phyloP scores from a whole-genome alignment of 768 basidiomycete species.

The Boletus tylopilopsis region DNA sequence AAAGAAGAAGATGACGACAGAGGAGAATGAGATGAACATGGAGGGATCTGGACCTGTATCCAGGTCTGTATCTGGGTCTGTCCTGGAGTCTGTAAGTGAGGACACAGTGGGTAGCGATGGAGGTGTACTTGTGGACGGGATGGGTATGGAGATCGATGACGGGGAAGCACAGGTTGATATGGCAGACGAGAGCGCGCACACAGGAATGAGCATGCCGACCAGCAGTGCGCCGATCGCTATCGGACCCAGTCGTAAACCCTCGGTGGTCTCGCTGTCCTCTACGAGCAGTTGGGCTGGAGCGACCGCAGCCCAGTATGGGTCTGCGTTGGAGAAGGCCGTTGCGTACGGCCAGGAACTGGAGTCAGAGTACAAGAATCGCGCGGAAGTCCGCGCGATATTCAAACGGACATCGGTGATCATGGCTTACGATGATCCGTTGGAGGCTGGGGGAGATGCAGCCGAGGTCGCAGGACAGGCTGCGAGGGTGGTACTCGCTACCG shows the following conservation, averaged over 20 bases:
- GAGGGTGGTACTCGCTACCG: slow-evolving; percentile 62
- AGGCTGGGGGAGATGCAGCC: slow-evolving; percentile 60
- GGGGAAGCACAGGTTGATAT: slow-evolving; percentile 32
- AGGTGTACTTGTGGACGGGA: slow-evolving; percentile 40
- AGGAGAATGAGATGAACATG: slow-evolving; percentile 33
- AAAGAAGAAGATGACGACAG: slow-evolving; percentile 55
- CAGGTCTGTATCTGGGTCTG: slow-evolving; percentile 24
- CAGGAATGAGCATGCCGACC: slow-evolving; percentile 10
- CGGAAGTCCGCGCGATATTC: slow-evolving; percentile 63
- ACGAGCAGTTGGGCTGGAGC: slow-evolving; percentile 22
- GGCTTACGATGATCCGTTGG: slow-evolving; percentile 72
- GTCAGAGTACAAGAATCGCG: slow-evolving; percentile 61
- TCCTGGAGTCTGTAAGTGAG: slow-evolving; percentile 30
- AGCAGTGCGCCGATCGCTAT: slow-evolving; percentile 28
- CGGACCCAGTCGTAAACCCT: slow-evolving; percentile 28
- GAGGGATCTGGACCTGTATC: slow-evolving; percentile 24
- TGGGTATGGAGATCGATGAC: slow-evolving; percentile 57
- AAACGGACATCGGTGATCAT: slow-evolving; percentile 76
- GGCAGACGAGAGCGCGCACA: slow-evolving; percentile 8
- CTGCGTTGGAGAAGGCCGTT: slow-evolving; percentile 62
- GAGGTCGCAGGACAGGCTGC: slow-evolving; percentile 68
- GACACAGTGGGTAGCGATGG: slow-evolving; percentile 36
- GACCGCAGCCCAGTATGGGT: slow-evolving; percentile 44
- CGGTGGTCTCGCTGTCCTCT: slow-evolving; percentile 27
- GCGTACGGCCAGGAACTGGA: slow-evolving; percentile 71